A percentile compares a stretch with the other conserved stretches of the same genome.
phyloP scores from a whole-genome alignment of 257 asterid genomes.

The Pogostemon cablin region DNA sequence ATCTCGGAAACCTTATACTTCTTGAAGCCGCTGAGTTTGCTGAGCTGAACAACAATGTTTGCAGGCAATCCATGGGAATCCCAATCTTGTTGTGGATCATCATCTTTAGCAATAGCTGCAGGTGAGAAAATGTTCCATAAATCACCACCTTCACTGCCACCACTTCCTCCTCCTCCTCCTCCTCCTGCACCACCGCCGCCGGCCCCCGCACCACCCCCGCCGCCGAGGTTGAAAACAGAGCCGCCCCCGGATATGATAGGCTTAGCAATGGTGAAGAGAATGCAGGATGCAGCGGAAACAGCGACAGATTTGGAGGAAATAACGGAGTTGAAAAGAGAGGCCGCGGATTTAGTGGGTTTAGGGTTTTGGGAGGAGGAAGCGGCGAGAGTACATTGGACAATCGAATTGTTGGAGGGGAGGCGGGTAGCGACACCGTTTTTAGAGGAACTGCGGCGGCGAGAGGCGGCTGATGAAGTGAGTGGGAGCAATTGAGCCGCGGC shows the following conservation, averaged over 20 bases:
- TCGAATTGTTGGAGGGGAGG: conserved; percentile 31
- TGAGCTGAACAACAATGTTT: conserved; percentile 76
- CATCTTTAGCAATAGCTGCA: conserved; percentile 78
- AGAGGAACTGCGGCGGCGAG: conserved; percentile 39
- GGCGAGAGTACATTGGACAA: conserved; percentile 44
- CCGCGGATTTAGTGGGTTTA: conserved; percentile 46
- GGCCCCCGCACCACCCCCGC: conserved; percentile 37
- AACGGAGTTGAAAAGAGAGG: conserved; percentile 27
- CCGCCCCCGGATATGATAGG: conserved; percentile 35
- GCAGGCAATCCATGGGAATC: conserved; percentile 94
- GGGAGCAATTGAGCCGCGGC: conserved; percentile 52
- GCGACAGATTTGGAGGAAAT: conserved; percentile 50
- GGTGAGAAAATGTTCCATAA: conserved; percentile 63
- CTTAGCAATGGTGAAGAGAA: conserved; percentile 52
- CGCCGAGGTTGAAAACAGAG: conserved; percentile 34
- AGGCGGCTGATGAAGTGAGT: conserved; percentile 43
- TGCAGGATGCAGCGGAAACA: conserved; percentile 61
- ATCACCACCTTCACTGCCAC: conserved; percentile 50
- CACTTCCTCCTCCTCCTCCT: conserved; percentile 53
- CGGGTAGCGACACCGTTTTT: conserved; percentile 28
- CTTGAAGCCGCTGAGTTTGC: conserved; percentile 84
- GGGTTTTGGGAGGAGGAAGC: conserved; percentile 49
- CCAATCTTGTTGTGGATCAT: conserved; percentile 76
- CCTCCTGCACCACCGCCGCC: conserved; percentile 55
- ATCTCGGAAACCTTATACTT: conserved; percentile 86